phyloP scores from a whole-genome alignment of 345 rosid species.

The Eucalyptus pauciflora region DNA sequence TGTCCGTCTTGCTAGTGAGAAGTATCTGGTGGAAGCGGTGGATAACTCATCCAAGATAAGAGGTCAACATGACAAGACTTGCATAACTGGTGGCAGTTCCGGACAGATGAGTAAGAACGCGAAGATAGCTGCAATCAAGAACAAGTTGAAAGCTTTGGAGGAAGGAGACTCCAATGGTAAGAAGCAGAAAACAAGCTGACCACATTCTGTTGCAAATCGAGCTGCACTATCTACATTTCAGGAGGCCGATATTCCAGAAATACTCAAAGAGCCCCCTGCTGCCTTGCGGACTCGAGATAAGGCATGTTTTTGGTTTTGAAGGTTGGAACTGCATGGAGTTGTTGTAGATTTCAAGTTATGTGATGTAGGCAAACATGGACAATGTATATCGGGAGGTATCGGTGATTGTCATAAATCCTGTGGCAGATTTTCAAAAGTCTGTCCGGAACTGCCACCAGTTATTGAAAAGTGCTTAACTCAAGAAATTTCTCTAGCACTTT shows the following conservation, averaged over 20 bases:
- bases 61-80: slow-evolving; percentile 23
- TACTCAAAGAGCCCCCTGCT: neutral
- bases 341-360: neutral
- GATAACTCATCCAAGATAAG: slow-evolving; percentile 16
- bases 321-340: neutral
- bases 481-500: neutral
- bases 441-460: no score
- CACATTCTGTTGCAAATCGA: neutral
- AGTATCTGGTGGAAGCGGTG: slow-evolving; percentile 27
- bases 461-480: neutral
- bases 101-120: slow-evolving; percentile 56
- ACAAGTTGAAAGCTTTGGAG: slow-evolving; percentile 74
- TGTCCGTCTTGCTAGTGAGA: slow-evolving; percentile 80
- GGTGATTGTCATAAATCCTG: neutral
- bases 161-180: slow-evolving; percentile 38
- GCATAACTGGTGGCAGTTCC: slow-evolving; percentile 29
- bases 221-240: neutral
- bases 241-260: neutral
- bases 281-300: neutral
- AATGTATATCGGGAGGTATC: neutral
- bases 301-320: neutral
- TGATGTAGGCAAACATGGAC: neutral
- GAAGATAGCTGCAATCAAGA: slow-evolving; percentile 82
- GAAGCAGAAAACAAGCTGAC: slow-evolving; percentile 47
- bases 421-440: neutral